These are phyloP conservation scores for Aspergillus tanneri DNA, from an alignment of 2,329 filamentous ascomycete species.

Conservation along the genomic window DNA sequence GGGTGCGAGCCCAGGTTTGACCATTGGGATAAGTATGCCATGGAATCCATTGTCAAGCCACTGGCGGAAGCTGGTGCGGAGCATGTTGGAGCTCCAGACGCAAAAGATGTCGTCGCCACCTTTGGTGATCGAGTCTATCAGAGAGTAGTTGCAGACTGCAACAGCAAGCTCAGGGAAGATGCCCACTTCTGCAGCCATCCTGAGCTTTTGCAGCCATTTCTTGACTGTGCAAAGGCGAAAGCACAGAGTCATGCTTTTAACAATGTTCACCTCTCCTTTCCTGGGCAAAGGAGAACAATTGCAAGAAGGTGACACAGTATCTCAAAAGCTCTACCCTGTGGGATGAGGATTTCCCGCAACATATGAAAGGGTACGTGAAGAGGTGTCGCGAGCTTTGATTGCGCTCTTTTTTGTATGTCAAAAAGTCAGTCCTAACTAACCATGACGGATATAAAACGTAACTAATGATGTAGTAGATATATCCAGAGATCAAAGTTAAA, in stretches of 20 bases:
- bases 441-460: too few species aligned
- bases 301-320: background rate
- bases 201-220: background rate
- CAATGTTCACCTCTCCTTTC: background rate
- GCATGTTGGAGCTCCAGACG: background rate
- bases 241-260: background rate
- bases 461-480: too few species aligned
- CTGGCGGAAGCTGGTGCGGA: background rate
- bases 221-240: background rate
- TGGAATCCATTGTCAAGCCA: background rate
- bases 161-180: background rate
- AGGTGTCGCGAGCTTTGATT: background rate
- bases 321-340: background rate
- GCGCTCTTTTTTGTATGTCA: too few species aligned
- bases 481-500: too few species aligned
- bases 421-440: too few species aligned
- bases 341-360: constrained; percentile 1
- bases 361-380: constrained; percentile 2
- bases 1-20: background rate
- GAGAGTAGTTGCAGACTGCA: background rate
- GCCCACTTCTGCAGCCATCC: background rate
- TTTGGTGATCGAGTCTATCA: background rate
- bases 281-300: background rate
- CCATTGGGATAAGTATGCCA: background rate
- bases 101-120: background rate